Evolutionary conservation across 2,329 filamentous ascomycete genomes (phyloP).

Genomic region (Cephalotrichum gorgonifer): DNA sequence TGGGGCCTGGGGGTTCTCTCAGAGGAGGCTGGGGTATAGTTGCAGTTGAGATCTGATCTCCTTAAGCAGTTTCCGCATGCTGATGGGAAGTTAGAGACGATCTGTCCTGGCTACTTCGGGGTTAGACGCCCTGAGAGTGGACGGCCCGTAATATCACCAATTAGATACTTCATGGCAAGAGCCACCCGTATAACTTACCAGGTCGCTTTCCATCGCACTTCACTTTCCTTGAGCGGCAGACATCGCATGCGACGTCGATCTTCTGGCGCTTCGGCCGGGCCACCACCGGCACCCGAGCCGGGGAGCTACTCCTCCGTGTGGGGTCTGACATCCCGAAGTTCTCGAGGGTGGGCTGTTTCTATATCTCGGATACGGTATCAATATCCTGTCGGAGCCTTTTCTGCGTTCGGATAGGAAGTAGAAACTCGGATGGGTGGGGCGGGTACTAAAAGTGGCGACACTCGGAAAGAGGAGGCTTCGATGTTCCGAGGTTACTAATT

Average conservation of each 20-base stretch:
- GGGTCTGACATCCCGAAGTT: no score
- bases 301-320: no score
- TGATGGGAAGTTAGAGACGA: constrained; percentile 6
- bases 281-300: no score
- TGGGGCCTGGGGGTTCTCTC: background rate
- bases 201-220: constrained; percentile 29
- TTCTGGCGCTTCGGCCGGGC: constrained; percentile 29
- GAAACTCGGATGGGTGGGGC: no score
- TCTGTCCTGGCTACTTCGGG: background rate
- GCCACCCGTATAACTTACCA: constrained; percentile 17
- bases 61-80: constrained; percentile 21
- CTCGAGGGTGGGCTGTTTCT: no score
- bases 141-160: background rate
- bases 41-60: constrained; percentile 16
- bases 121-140: background rate
- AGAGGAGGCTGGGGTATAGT: constrained; percentile 12
- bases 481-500: no score
- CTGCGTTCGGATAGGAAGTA: no score
- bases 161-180: no score
- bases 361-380: no score
- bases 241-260: constrained; percentile 30
- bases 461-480: no score
- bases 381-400: no score
- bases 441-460: no score
- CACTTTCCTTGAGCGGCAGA: constrained; percentile 28